Percentiles rank a stretch among this genome's conserved stretches.
phyloP scores from a whole-genome alignment of 805 yeast genomes.

The Candida maris region DNA sequence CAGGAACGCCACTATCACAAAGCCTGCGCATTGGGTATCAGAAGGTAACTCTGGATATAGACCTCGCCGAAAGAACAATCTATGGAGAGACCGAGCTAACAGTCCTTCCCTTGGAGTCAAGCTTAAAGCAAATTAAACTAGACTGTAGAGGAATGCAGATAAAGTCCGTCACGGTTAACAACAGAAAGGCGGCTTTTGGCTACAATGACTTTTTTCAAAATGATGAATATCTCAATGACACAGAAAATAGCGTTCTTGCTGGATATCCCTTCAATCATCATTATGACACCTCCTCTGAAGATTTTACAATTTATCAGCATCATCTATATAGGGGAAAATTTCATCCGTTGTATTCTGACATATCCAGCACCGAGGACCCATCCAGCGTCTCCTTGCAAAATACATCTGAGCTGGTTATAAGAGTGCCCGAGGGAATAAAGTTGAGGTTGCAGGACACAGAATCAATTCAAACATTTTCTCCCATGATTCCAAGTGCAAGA shows the following conservation, averaged over 20 bases:
- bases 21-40: conserved; percentile 80
- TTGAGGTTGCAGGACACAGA: conserved; percentile 55
- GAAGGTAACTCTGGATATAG: conserved; percentile 74
- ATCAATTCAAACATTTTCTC: conserved; percentile 31
- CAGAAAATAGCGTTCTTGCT: conserved; percentile 28
- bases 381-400: conserved; percentile 29
- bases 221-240: conserved; percentile 33
- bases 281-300: conserved; percentile 42
- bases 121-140: conserved; percentile 55
- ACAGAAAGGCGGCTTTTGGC: conserved; percentile 50
- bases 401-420: conserved; percentile 62
- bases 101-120: conserved; percentile 62
- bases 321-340: conserved; percentile 54
- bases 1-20: conserved; percentile 32
- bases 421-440: conserved; percentile 63
- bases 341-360: conserved; percentile 50
- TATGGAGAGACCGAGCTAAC: conserved; percentile 81
- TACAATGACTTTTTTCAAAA: conserved; percentile 49
- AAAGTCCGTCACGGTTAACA: conserved; percentile 60
- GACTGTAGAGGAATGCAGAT: conserved; percentile 80
- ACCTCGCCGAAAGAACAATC: conserved; percentile 55
- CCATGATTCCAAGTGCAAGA: conserved; percentile 31
- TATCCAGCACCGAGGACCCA: conserved; percentile 30
- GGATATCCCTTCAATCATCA: conserved; percentile 27
- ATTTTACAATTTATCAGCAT: conserved; percentile 49